phyloP scores from a whole-genome alignment of 2,329 filamentous ascomycete genomes.

The Parastagonospora nodorum region DNA sequence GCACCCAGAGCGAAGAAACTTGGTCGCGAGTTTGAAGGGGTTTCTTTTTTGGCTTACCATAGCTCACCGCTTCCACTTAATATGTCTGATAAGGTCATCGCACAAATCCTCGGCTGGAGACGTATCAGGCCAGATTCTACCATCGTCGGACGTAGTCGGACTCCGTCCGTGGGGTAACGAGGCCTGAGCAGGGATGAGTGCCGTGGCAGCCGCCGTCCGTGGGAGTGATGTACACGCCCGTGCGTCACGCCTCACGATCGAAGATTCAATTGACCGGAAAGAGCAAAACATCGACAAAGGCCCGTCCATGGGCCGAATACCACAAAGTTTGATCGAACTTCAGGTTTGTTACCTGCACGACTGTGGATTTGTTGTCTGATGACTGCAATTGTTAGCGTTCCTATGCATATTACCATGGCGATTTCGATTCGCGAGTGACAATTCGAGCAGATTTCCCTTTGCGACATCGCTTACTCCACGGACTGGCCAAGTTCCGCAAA shows the following conservation, averaged over 20 bases:
- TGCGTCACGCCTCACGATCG: constrained; percentile 13
- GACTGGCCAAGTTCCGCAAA: too few species aligned
- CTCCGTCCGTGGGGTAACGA: constrained; percentile 1
- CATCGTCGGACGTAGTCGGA: constrained; percentile 4
- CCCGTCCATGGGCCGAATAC: constrained; percentile 16
- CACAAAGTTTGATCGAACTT: constrained; percentile 23
- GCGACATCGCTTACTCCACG: too few species aligned
- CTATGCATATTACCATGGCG: too few species aligned
- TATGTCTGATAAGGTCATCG: not conserved
- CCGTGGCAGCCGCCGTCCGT: constrained; percentile 15
- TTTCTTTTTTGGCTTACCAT: constrained; percentile 2
- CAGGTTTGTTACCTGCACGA: not conserved
- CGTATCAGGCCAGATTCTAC: not conserved
- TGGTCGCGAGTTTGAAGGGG: not conserved
- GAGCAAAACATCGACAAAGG: constrained; percentile 12
- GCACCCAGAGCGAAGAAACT: not conserved
- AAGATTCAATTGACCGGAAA: constrained; percentile 13
- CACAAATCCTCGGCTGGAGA: not conserved
- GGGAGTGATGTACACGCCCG: constrained; percentile 9
- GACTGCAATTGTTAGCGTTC: not conserved
- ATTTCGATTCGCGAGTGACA: too few species aligned
- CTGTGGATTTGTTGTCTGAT: too few species aligned
- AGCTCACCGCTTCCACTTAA: constrained; percentile 10
- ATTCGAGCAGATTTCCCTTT: too few species aligned
- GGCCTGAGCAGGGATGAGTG: constrained; percentile 11